Evolutionary conservation across 352 stramenopile species (phyloP), one percentile per base, ranked within the genome.

Genomic region (Bremia lactucae): DNA sequence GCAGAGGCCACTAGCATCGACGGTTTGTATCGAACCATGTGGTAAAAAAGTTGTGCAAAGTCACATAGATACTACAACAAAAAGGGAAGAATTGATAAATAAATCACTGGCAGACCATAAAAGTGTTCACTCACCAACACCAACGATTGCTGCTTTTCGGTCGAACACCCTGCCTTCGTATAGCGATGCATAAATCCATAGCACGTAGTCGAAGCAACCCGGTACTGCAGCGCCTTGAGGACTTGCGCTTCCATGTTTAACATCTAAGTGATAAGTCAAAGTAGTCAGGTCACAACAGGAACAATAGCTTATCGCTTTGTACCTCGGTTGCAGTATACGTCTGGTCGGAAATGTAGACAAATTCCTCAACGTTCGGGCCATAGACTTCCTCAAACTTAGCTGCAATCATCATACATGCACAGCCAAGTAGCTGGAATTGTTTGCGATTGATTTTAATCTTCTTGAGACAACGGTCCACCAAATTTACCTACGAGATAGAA

Each of bases 341-440:
- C 52, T 96, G 74, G 59, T 98, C 93, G 2, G 90, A 97, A 46
- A 98, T 97, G 71, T 98, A 98, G 4, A 98, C 92, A 62, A 94
- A 98, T 45, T 98, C 95, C 37, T 92, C 76, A 39, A 89, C 70
- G 36, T 93, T 92, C 5, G 87, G 87, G 10, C 84, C 83, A 52
- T 97, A 96, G 13, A 98, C 95, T 61, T 98, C 95, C 68, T 98
- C 94, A 52, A 97, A 98, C 57, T 98, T 98, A 58, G 83, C 92
- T 25, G 95, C 94, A 46, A 98, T 78, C 42, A 98, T 87, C 48
- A 98, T 88, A 20, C 91, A 94, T 10, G 93, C 95, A 22, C 97
- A 94, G 24, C 93, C 95, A 19, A 98, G 70, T 5, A 98, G 67
- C 58, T 98, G 95, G 25, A 98, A 87, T 54, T 96, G 77, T 31